These are phyloP conservation scores for Eutrema japonicum DNA, from an alignment of 345 rosid genomes.

Conservation along the genomic window DNA sequence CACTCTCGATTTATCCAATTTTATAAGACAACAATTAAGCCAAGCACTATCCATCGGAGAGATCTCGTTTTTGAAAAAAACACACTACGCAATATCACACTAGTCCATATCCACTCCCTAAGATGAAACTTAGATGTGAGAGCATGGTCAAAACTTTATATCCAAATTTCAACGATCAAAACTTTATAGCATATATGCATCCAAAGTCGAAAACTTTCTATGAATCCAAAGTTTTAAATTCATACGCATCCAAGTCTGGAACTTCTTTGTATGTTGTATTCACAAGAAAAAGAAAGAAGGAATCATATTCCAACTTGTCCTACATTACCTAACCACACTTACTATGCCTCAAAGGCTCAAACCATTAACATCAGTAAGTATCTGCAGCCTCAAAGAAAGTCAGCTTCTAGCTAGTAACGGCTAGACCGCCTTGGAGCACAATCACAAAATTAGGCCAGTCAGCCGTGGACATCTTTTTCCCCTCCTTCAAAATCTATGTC, in stretches of 20 bases:
- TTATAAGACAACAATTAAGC: conserved; percentile 9
- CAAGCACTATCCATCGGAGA: background rate
- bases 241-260: conserved; percentile 3
- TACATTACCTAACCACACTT: conserved; percentile 23
- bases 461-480: conserved; percentile 9
- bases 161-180: conserved; percentile 25
- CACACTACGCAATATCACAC: background rate
- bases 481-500: conserved; percentile 13
- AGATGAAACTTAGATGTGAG: background rate
- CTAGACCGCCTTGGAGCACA: background rate
- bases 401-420: conserved; percentile 24
- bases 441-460: conserved; percentile 11
- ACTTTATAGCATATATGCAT: background rate
- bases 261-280: conserved; percentile 6
- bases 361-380: conserved; percentile 25
- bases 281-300: conserved; percentile 27
- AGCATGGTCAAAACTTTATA: background rate
- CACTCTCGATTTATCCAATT: conserved; percentile 13
- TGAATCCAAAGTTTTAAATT: background rate
- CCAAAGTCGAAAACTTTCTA: background rate
- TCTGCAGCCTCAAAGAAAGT: conserved; percentile 22
- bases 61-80: background rate
- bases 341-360: conserved; percentile 2
- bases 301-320: conserved; percentile 24
- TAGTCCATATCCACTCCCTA: background rate